Evolutionary conservation across 2,329 filamentous ascomycete species (phyloP).

Genomic region (Beauveria scarabaeidicola): DNA sequence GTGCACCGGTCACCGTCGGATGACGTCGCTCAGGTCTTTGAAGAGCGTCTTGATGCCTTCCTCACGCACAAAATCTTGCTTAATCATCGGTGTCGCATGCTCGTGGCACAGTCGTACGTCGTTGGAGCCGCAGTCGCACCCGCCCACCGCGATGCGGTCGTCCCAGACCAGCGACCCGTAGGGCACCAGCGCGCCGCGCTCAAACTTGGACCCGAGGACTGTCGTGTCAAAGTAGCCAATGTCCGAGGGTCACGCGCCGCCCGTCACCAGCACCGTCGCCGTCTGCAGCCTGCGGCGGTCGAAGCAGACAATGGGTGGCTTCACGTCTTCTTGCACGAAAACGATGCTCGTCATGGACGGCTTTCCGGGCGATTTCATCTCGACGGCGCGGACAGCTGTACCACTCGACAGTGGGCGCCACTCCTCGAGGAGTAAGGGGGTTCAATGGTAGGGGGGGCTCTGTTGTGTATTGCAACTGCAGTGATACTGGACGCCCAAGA

Average conservation of each 20-base stretch:
- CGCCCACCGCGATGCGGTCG: not conserved
- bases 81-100: not conserved
- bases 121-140: not conserved
- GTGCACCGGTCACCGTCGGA: not conserved
- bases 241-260: constrained; percentile 1
- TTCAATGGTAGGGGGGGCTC: not conserved
- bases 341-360: not conserved
- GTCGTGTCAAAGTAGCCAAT: constrained; percentile 8
- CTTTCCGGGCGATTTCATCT: constrained; percentile 2
- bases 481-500: not conserved
- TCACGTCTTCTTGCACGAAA: constrained; percentile 5
- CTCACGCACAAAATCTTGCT: constrained; percentile 2
- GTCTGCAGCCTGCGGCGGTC: not conserved
- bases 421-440: not conserved
- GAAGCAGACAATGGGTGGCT: not conserved
- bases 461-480: not conserved
- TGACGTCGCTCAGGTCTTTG: not conserved
- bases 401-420: not conserved
- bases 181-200: not conserved
- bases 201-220: constrained; percentile 5
- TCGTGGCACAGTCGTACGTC: not conserved
- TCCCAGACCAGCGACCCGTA: constrained; percentile 4
- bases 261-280: constrained; percentile 3
- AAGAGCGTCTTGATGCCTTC: constrained; percentile 5
- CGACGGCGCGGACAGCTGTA: not conserved